phyloP scores from a whole-genome alignment of 768 basidiomycete species.

The Phlebiopsis flavidoalba region DNA sequence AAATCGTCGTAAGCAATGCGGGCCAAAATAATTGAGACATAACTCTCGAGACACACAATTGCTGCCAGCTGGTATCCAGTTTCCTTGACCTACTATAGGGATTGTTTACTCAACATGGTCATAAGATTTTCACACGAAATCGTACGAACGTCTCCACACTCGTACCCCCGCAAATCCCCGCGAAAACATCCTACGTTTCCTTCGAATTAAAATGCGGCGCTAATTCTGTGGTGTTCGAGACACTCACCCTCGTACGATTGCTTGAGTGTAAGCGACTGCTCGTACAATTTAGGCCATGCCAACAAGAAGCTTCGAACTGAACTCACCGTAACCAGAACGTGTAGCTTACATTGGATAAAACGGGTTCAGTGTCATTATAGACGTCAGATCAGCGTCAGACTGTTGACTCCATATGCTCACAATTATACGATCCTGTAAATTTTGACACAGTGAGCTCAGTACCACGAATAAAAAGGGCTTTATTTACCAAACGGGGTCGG shows the following conservation, averaged over 20 bases:
- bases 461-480: background rate
- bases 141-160: conserved; percentile 41
- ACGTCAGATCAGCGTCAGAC: too few species aligned
- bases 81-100: conserved; percentile 40
- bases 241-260: conserved; percentile 10
- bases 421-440: conserved; percentile 9
- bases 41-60: conserved; percentile 36
- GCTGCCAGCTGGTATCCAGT: conserved; percentile 35
- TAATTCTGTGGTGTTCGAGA: background rate
- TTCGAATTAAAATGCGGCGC: background rate
- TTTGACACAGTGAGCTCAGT: background rate
- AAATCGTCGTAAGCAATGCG: background rate
- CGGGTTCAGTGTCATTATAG: too few species aligned
- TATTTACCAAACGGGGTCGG: conserved; percentile 44
- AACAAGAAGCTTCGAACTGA: too few species aligned
- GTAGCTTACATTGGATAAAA: too few species aligned
- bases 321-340: conserved; percentile 49
- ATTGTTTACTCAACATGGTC: background rate
- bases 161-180: too few species aligned
- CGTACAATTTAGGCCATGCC: background rate
- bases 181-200: conserved; percentile 39
- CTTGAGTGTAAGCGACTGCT: conserved; percentile 9
- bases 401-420: background rate
- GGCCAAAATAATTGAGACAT: background rate
- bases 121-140: background rate